Evolutionary conservation across 2,329 filamentous ascomycete genomes (phyloP), one percentile per base, ranked within the genome.

Genomic region (Fusarium hainanense): DNA sequence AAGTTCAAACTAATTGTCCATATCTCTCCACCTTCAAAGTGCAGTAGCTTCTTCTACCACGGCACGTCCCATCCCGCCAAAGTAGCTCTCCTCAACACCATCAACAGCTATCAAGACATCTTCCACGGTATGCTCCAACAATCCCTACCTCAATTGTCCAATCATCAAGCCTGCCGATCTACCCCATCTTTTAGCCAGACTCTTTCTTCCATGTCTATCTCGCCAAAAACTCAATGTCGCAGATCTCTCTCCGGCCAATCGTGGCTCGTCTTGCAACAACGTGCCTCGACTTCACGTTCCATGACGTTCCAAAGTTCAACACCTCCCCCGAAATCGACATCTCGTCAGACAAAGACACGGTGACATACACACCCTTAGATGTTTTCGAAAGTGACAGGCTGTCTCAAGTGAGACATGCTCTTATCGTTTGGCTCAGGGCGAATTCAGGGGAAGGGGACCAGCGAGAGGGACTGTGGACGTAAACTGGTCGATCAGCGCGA

Each of bases 181-280:
- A 74, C 71, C 73, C 73, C 73, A 63, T 74, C 67, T 66, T 75
- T 74, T 72, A 73, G 71, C 57, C 44, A 68, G 58, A 70, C 46
- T 58, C 49, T 64, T 60, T 68, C 58, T 41, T 42, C 27, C 20
- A 40, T 42, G 34, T 52, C 41, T 72, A 57, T 70, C 57, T 68
- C 61, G 41, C 51, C 58, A 61, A 57, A 52, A 57, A 58, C 58
- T 50, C 54, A 68, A 60, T 68, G 54, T 59, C 62, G 54, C 64
- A 61, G 41, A 69, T 67, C 60, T 40, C 47, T 52, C 34, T 46
- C 41, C 23, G 54, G 54, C 73, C 73, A 75, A 75, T 75, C 41
- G 65, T 62, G 41, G 58, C 49, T 48, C 67, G 57, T 46, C 58
- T 56, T 48, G 37, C 49, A 58, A 70, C 73, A 75, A 75, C 73